These are phyloP conservation scores for Exophiala oligosperma DNA, from an alignment of 2,329 filamentous ascomycete genomes.

Conservation along the genomic window DNA sequence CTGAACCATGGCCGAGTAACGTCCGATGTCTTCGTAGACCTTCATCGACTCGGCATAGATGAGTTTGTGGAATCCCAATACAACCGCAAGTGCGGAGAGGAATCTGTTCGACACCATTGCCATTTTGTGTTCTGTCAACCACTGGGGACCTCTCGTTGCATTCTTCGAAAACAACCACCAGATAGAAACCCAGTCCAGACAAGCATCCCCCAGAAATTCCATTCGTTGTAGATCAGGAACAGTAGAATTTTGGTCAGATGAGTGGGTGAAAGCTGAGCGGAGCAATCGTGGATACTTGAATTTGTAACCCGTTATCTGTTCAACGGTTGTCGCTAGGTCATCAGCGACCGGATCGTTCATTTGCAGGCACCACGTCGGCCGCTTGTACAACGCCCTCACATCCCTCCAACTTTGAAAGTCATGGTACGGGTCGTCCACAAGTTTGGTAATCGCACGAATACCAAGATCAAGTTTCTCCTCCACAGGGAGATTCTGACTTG, in stretches of 20 bases:
- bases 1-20: slow-evolving; percentile 49
- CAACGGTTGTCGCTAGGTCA: slow-evolving; percentile 66
- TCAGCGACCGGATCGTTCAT: slow-evolving; percentile 62
- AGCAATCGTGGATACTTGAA: slow-evolving; percentile 77
- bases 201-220: slow-evolving; percentile 86
- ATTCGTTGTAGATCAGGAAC: slow-evolving; percentile 87
- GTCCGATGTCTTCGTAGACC: slow-evolving; percentile 39
- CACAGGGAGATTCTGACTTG: slow-evolving; percentile 43
- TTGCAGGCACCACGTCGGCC: slow-evolving; percentile 20
- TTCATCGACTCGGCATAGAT: slow-evolving; percentile 51
- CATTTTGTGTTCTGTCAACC: slow-evolving; percentile 98
- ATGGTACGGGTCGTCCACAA: slow-evolving; percentile 72
- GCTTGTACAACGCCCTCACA: slow-evolving; percentile 55
- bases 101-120: slow-evolving; percentile 99
- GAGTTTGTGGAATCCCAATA: slow-evolving; percentile 74
- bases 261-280: slow-evolving; percentile 83
- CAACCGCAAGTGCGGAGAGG: slow-evolving; percentile 76
- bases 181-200: slow-evolving; percentile 83
- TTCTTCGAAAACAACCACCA: slow-evolving; percentile 77
- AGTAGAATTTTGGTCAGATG: slow-evolving; percentile 76
- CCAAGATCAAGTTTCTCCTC: slow-evolving; percentile 58
- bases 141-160: slow-evolving; percentile 83
- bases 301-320: slow-evolving; percentile 58
- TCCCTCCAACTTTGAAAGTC: slow-evolving; percentile 68
- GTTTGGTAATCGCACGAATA: slow-evolving; percentile 54